Conservation (phyloP, 257 asterid species). For the Solanum medicagineum region DNA sequence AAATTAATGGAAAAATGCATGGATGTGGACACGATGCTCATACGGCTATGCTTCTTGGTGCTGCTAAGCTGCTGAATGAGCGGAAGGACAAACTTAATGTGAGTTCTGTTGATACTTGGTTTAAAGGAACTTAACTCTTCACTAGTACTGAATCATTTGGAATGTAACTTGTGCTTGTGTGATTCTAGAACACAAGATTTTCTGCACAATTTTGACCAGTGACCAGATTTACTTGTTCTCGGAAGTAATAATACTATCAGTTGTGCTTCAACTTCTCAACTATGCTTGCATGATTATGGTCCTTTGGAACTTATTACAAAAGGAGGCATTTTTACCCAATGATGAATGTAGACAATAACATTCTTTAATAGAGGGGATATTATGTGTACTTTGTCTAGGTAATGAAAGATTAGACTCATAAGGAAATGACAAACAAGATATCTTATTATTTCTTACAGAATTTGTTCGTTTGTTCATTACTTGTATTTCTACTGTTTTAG, state of each 20-base stretch:
- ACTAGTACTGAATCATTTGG: background rate
- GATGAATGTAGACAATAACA: background rate
- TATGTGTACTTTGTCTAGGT: background rate
- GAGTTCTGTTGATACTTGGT: constrained; percentile 1
- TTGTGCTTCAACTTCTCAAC: background rate
- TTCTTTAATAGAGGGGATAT: background rate
- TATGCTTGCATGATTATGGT: background rate
- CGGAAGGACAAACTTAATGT: constrained; percentile 63
- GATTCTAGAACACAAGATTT: background rate
- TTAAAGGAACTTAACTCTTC: background rate
- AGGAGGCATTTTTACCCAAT: background rate
- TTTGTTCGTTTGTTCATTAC: background rate
- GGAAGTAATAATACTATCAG: background rate
- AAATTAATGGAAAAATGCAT: constrained; percentile 73
- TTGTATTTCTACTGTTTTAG: background rate
- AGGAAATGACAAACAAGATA: background rate
- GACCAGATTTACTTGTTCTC: background rate
- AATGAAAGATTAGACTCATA: background rate
- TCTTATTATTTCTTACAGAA: background rate
- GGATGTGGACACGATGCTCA: constrained; percentile 97
- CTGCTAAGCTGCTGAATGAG: constrained; percentile 66
- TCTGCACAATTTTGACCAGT: background rate
- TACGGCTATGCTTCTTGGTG: constrained; percentile 88
- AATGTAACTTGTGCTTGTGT: background rate
- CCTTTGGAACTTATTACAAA: background rate